Conservation (phyloP, 257 asterid species). For the Schizonepeta tenuifolia region DNA sequence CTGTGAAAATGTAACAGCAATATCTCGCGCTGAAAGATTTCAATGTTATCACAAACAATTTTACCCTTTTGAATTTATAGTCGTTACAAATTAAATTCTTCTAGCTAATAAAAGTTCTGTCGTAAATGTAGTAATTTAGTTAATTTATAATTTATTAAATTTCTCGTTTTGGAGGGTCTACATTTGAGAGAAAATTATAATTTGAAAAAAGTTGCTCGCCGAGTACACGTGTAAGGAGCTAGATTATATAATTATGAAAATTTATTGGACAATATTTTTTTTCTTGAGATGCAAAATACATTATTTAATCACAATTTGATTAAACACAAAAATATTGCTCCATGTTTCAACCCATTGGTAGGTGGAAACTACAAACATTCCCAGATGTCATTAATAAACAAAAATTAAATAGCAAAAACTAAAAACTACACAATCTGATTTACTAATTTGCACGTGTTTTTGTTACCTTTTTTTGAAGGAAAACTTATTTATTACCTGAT, state of each 20-base stretch:
- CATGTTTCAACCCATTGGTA: too few relatives aligned
- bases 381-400: too few relatives aligned
- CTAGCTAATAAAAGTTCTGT: background rate
- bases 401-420: too few relatives aligned
- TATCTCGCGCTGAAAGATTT: background rate
- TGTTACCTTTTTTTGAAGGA: too few relatives aligned
- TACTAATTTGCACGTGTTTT: background rate
- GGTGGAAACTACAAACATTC: too few relatives aligned
- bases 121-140: background rate
- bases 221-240: too few relatives aligned
- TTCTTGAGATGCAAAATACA: too few relatives aligned
- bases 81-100: background rate
- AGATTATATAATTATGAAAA: background rate
- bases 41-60: background rate
- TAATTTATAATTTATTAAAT: background rate
- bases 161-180: background rate
- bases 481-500: too few relatives aligned
- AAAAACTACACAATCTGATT: too few relatives aligned
- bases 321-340: too few relatives aligned
- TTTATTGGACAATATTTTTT: background rate
- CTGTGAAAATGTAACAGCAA: background rate
- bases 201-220: background rate
- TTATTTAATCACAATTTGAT: too few relatives aligned
- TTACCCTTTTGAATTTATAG: background rate
- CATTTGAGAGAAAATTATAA: background rate